These are phyloP conservation scores for Climacium dendroides DNA, from an alignment of 225 moss, liverwort and hornwort species.

Conservation along the genomic window DNA sequence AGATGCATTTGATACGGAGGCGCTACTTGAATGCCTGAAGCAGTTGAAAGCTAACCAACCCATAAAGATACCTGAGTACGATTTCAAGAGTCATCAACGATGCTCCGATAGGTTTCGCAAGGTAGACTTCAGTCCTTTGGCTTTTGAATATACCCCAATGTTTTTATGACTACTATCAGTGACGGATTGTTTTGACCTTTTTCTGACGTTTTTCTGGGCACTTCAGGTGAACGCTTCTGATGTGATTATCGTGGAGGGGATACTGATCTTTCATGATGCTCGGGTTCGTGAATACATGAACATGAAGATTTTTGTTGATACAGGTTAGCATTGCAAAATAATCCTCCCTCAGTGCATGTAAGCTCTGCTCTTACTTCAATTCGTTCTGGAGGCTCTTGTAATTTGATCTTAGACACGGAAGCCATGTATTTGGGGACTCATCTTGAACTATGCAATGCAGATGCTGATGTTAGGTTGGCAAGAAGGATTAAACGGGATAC, in stretches of 20 bases:
- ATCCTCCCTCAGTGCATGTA: not conserved
- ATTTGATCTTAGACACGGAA: not conserved
- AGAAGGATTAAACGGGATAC: slow-evolving; percentile 88
- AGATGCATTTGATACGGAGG: slow-evolving; percentile 96
- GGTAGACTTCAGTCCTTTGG: not conserved
- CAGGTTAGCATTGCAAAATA: slow-evolving; percentile 19
- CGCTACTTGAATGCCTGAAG: slow-evolving; percentile 74
- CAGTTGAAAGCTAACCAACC: slow-evolving; percentile 61
- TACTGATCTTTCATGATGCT: slow-evolving; percentile 78
- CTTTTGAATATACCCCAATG: not conserved
- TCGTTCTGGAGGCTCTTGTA: not conserved
- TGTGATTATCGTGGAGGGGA: slow-evolving; percentile 97
- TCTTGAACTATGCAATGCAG: slow-evolving; percentile 25
- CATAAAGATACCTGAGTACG: slow-evolving; percentile 80
- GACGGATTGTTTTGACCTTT: not conserved
- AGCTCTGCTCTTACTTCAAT: not conserved
- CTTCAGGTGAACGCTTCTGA: slow-evolving; percentile 75
- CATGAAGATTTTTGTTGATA: slow-evolving; percentile 99
- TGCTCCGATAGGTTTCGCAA: slow-evolving; percentile 55
- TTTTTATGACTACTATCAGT: not conserved
- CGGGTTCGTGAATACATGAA: slow-evolving; percentile 87
- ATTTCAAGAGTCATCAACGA: slow-evolving; percentile 86
- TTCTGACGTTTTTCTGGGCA: not conserved
- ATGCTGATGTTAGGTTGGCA: slow-evolving; percentile 93
- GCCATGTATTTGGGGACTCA: not conserved